These are phyloP conservation scores for Trichosporon sp. DNA, from an alignment of 1,284 basidiomycete species.

Conservation along the genomic window DNA sequence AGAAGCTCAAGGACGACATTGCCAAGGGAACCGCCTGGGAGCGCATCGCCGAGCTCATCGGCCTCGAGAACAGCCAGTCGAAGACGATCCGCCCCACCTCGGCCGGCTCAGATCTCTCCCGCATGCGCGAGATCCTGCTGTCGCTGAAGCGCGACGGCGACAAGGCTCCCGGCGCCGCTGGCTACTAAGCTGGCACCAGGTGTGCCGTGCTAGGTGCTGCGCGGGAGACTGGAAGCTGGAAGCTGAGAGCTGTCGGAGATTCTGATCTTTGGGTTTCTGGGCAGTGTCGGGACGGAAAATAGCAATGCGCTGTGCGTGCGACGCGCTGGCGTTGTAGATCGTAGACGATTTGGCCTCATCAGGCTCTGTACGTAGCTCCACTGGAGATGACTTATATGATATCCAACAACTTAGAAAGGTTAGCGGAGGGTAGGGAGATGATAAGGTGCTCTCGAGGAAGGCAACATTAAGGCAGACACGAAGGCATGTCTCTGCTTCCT, in stretches of 20 bases:
- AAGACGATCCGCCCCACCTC: slow-evolving; percentile 88
- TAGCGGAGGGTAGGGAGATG: background rate
- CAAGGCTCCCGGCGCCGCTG: slow-evolving; percentile 81
- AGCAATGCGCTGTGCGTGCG: background rate
- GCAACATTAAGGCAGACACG: too few relatives aligned
- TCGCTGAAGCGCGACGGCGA: slow-evolving; percentile 81
- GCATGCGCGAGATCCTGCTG: slow-evolving; percentile 87
- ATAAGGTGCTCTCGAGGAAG: background rate
- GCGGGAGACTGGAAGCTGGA: too few relatives aligned
- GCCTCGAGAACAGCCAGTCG: slow-evolving; percentile 79
- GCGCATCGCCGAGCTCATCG: slow-evolving; percentile 78
- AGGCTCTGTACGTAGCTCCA: slow-evolving; percentile 1
- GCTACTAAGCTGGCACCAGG: slow-evolving; percentile 56
- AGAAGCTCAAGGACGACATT: slow-evolving; percentile 66
- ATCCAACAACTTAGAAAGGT: background rate
- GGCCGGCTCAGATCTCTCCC: slow-evolving; percentile 76
- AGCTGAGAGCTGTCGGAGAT: background rate
- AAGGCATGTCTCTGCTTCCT: too few relatives aligned
- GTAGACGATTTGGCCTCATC: slow-evolving; percentile 3
- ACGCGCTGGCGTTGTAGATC: background rate
- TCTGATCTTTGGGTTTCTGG: slow-evolving; percentile 1
- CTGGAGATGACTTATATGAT: slow-evolving; percentile 2
- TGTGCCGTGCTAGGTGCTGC: too few relatives aligned
- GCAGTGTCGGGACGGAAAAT: background rate
- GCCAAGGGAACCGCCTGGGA: slow-evolving; percentile 94